phyloP scores from a whole-genome alignment of 2,329 filamentous ascomycete genomes.

The Botrytis elliptica region DNA sequence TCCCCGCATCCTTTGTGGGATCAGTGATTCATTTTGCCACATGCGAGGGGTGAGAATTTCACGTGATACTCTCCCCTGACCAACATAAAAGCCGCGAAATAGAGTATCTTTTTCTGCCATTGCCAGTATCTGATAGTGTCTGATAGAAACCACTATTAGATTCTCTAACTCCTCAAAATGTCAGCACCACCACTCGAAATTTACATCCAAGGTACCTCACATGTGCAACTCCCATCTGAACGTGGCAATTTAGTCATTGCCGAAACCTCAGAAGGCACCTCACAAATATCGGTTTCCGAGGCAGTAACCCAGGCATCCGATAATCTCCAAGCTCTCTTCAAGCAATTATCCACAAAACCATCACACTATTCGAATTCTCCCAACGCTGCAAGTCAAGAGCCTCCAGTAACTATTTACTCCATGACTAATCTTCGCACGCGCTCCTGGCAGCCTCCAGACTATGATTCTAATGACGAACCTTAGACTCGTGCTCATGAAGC shows the following conservation, averaged over 20 bases:
- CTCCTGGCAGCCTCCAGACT: background rate
- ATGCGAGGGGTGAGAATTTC: background rate
- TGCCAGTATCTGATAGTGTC: background rate
- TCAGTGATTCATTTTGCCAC: background rate
- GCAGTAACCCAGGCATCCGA: conserved; percentile 6
- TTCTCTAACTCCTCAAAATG: too few species aligned
- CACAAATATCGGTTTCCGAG: conserved; percentile 1
- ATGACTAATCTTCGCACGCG: conserved; percentile 1
- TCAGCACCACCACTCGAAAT: background rate
- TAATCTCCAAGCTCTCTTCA: conserved; percentile 11
- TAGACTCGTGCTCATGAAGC: background rate
- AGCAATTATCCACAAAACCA: background rate
- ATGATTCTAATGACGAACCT: background rate
- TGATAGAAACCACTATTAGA: background rate
- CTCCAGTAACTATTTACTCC: background rate
- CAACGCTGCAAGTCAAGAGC: too few species aligned
- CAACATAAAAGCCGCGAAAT: background rate
- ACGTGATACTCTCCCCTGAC: background rate
- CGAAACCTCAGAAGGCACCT: conserved; percentile 3
- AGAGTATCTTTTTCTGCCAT: background rate
- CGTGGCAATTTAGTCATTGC: background rate
- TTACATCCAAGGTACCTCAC: background rate
- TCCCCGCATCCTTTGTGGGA: background rate
- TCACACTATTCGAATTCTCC: background rate
- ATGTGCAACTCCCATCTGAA: background rate